Base-by-base conservation (phyloP, 805 yeast species). In the Brettanomyces nanus region DNA sequence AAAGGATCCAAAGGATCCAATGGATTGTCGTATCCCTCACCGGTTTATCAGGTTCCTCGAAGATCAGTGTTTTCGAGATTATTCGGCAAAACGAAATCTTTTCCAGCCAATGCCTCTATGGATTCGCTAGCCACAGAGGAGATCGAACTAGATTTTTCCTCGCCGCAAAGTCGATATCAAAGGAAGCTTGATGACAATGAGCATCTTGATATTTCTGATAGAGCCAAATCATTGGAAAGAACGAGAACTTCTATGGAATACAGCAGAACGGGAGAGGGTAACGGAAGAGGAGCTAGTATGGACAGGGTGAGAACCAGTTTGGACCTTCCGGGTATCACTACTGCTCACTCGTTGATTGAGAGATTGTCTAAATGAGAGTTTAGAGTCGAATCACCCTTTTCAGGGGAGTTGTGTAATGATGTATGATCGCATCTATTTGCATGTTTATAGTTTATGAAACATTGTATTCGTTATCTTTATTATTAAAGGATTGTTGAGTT, bases 71-170 rank as follows among this genome's bases (percentile, higher is more conserved):
- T 69, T 46, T 63, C 61, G 48, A 61, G 67, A 39, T 48, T 61
- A 45, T 50, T 62, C 48, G 39, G 58, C 47, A 49, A 53, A 40
- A 32, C 53, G 3, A 39, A 43, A 14, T 52, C 63, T 21, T 55
- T 63, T 10, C 50, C 57, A n/a, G 35, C 51, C 3, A 55, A 56
- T 4, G 61, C 51, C 6, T 68, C 68, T 10, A 46, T 58, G 15
- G 61, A 56, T 33, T 58, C 59, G 6, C 44, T 66, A 6, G 59
- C 57, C n/a, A 68, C 75, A 0, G 78, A 72, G 45, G 77, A 71
- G 42, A 72, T 73, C 39, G 69, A 70, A 22, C 52, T 73, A 68
- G 68, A 69, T 21, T 60, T 51, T 41, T 51, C 56, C 2, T 19
- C 25, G 6, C 21, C 31, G 11, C 17, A 19, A 19, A n/a, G 18